phyloP scores from a whole-genome alignment of 148 eudicot genomes.

The Vaccinium vitisidaea region DNA sequence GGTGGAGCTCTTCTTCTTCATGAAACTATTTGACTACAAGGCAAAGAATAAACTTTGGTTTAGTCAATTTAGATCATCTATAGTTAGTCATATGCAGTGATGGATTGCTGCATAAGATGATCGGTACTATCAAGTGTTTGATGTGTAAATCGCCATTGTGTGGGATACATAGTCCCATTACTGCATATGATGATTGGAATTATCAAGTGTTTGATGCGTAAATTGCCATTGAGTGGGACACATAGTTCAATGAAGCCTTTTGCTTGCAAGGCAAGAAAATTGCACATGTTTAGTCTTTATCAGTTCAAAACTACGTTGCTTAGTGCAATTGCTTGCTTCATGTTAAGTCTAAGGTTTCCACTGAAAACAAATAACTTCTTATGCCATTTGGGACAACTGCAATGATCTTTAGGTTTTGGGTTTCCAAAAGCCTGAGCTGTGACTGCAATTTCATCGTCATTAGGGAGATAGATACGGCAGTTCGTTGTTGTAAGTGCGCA shows the following conservation, averaged over 20 bases:
- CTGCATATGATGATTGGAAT: not conserved
- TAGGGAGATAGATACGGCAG: not conserved
- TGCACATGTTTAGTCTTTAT: not conserved
- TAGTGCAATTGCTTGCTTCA: not conserved
- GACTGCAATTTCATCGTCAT: not conserved
- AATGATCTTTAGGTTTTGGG: not conserved
- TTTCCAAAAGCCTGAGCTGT: not conserved
- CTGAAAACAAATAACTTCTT: not conserved
- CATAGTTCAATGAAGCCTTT: not conserved
- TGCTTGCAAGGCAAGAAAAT: not conserved
- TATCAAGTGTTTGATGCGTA: not conserved
- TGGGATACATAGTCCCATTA: not conserved
- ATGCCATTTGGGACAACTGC: not conserved
- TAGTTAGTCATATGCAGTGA: not conserved
- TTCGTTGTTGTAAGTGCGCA: no score
- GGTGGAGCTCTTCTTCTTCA: no score
- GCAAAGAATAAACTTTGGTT: not conserved
- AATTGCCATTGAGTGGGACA: not conserved
- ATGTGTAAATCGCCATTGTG: not conserved
- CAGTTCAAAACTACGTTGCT: not conserved
- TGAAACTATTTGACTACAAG: not conserved
- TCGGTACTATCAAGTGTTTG: not conserved
- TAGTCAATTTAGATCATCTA: not conserved
- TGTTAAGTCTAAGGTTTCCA: not conserved
- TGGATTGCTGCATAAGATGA: not conserved